phyloP scores from a whole-genome alignment of 495 filamentous ascomycete genomes.

The Neurospora tetrasperma region DNA sequence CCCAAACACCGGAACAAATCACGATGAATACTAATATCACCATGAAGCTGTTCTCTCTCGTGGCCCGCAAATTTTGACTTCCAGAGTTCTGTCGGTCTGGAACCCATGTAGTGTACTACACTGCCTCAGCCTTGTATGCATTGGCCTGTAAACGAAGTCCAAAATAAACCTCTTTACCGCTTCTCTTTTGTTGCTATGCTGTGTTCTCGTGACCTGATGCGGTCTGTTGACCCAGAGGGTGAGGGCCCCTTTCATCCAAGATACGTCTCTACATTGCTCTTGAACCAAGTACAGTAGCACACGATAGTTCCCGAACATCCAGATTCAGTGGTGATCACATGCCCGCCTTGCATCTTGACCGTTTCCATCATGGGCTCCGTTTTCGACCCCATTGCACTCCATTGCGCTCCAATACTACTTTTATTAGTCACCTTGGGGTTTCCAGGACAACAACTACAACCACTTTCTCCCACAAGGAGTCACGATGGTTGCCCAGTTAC shows the following conservation, averaged over 20 bases:
- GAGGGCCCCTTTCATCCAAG: not conserved
- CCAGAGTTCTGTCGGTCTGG: not conserved
- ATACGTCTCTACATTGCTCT: not conserved
- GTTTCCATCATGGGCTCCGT: not conserved
- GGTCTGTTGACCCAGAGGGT: not conserved
- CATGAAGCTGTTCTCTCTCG: not conserved
- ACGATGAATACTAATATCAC: not conserved
- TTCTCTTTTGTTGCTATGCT: constrained; percentile 3
- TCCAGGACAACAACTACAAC: not conserved
- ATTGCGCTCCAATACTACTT: not conserved
- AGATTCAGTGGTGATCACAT: constrained; percentile 16
- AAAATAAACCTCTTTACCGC: constrained; percentile 8
- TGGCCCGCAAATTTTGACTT: not conserved
- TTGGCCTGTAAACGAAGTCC: not conserved
- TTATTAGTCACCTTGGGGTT: too few species aligned
- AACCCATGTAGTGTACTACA: not conserved
- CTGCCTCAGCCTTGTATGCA: not conserved
- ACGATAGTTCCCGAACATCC: constrained; percentile 9
- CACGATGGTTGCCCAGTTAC: constrained; percentile 16
- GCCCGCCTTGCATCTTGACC: not conserved
- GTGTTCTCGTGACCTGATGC: constrained; percentile 8
- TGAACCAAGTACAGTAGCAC: not conserved
- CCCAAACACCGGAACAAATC: not conserved
- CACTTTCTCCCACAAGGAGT: constrained; percentile 6
- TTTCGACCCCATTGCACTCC: not conserved